Base-by-base conservation (phyloP, 768 basidiomycete genomes). In the Pleurotus platypus region DNA sequence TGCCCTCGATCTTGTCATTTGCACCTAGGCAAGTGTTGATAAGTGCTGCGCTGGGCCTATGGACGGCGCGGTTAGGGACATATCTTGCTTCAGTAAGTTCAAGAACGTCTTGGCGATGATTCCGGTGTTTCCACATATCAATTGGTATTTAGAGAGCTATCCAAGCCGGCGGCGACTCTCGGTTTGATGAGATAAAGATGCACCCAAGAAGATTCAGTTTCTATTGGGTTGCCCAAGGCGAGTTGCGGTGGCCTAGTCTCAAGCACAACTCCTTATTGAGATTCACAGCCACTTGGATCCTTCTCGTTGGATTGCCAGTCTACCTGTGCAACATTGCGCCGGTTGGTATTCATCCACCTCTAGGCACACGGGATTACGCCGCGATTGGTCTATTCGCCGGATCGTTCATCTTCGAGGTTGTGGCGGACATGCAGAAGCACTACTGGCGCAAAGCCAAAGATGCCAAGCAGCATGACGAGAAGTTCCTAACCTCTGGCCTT, bases 291-390 rank as follows among this genome's bases (percentile, higher is more conserved):
- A 82, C 81, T 2, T 90, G 89, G 89, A 79, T 89, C 40, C 70
- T 82, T 20, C 61, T 86, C 8, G 83, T 88, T 49, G 86, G 87
- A 15, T 74, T 91, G 11, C 88, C 89, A 3, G 82, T 89, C 8
- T 89, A 83, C 62, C 66, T 88, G 37, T 78, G 77, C 58, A 89
- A 90, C 64, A 67, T 75, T 2, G 66, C 86, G 5, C 85, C 87
- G 0, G 64, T 76, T 1, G 58, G 66, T 6, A 66, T 72, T 8
- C 83, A 85, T 56, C 79, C 84, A 4, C 69, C 77, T 18, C 73
- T 90, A 16, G 76, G 78, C 1, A 53, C 66, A 5, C 75, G 79
- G 27, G 87, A 92, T 61, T 83, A 82, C 63, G 64, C 78, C 22
- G 75, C 79, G 5, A 51, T 84, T 40, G 78, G 75, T 0, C 60